Evolutionary conservation across 805 yeast species (phyloP), one percentile per base, ranked within the genome.

Genomic region (Hyphopichia homilentoma): DNA sequence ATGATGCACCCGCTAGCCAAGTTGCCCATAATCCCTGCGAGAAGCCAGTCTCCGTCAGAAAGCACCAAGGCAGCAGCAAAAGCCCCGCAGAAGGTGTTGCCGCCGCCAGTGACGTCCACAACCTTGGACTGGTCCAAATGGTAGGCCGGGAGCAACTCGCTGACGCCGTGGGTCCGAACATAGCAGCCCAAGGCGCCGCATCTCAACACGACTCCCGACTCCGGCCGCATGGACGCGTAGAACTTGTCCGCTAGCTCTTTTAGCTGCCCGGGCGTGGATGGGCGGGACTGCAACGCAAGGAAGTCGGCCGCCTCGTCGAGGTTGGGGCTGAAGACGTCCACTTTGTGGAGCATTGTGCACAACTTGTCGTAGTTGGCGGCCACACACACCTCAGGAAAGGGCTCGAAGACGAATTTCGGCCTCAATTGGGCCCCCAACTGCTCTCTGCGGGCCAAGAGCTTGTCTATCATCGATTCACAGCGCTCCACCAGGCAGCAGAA

Each of bases 1-100:
- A 89, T 77, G n/a, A 83, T 77, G 29, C 79, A 63, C 1, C 95
- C 90, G 36, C 96, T 85, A 1, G 83, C 87, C 3, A 89, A 60
- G 36, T 76, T 83, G 0, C 88, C 97, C 48, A 75, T 75, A 0
- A 81, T 59, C 5, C 80, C 77, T 0, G 81, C 84, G 7, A 70
- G 55, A 1, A 56, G 48, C 67, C 79, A 66, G 53, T 75, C 63
- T 22, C 65, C 57, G 19, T 57, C 25, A 41, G 76, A 58, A 31
- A 79, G 51, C 1, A 73, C 61, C 41, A 72, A 76, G 0, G 79
- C 93, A 2, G 81, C 61, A 7, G 81, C 48, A 48, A 64, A 43
- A 0, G 59, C 71, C 5, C 73, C 73, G 38, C 71, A 65, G 40
- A 61, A 66, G 13, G 65, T 52, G 42, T 66, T 66, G 0, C 73